Evolutionary conservation across 352 stramenopile genomes (phyloP).

Genomic region (Pythium apleroticum): DNA sequence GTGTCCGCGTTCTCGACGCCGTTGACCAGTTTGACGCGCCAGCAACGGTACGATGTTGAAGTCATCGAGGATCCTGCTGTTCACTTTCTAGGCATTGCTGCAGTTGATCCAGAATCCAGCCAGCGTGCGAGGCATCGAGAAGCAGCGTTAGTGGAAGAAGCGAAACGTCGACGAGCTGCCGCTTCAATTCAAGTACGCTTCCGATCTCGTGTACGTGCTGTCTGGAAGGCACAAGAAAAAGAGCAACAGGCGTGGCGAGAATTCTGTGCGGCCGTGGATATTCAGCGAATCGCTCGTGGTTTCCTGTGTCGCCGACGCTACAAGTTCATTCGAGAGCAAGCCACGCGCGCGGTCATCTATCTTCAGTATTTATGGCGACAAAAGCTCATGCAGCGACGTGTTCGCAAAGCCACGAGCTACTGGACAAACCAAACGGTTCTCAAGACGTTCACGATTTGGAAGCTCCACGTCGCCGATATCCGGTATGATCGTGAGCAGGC

Average conservation of each 20-base stretch:
- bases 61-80: conserved; percentile 48
- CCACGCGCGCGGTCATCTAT: conserved; percentile 42
- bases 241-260: conserved; percentile 39
- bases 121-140: conserved; percentile 42
- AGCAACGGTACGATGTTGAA: conserved; percentile 43
- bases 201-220: conserved; percentile 28
- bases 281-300: conserved; percentile 56
- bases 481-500: conserved; percentile 28
- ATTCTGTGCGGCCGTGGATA: conserved; percentile 58
- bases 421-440: conserved; percentile 58
- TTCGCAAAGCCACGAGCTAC: conserved; percentile 52
- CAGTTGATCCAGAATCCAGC: conserved; percentile 36
- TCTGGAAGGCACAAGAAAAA: conserved; percentile 26
- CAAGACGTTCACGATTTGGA: conserved; percentile 61
- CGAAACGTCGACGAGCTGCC: conserved; percentile 30
- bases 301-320: conserved; percentile 44
- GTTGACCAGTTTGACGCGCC: not conserved
- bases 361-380: conserved; percentile 67
- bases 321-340: conserved; percentile 33
- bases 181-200: conserved; percentile 49
- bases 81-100: conserved; percentile 46
- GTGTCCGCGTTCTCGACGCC: not conserved
- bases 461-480: conserved; percentile 20
- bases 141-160: conserved; percentile 17
- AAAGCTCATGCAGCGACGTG: conserved; percentile 39